These are phyloP conservation scores for Macrocystidia cucumis DNA, from an alignment of 1,284 basidiomycete genomes.

Conservation along the genomic window DNA sequence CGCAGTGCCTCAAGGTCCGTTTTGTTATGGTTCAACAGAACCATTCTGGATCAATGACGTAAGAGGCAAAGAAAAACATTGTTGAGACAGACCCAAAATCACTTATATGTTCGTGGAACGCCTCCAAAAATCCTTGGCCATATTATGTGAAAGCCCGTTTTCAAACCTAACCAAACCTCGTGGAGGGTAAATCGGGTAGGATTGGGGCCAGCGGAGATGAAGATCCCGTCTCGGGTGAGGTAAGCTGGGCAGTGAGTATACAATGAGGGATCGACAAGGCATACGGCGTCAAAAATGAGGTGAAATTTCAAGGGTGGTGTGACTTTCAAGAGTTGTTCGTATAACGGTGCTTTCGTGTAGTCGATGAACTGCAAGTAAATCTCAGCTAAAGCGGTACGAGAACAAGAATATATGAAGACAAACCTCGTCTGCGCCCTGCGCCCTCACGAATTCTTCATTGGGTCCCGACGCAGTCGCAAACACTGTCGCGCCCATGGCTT, in stretches of 20 bases:
- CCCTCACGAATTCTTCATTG: conserved; percentile 33
- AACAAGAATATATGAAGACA: conserved; percentile 16
- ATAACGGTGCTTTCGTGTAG: conserved; percentile 43
- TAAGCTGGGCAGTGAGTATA: conserved; percentile 34
- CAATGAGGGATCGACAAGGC: conserved; percentile 24
- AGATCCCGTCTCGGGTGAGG: conserved; percentile 36
- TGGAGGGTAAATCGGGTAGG: conserved; percentile 17
- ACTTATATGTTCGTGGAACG: conserved; percentile 35
- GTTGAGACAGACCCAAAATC: conserved; percentile 3
- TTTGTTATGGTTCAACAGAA: conserved; percentile 22
- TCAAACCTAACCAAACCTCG: conserved; percentile 21
- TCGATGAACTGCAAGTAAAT: conserved; percentile 39
- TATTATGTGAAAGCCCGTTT: conserved; percentile 17
- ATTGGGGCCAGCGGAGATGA: conserved; percentile 34
- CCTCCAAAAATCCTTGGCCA: conserved; percentile 41
- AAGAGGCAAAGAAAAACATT: neutral
- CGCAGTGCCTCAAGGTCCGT: conserved; percentile 27
- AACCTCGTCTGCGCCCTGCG: conserved; percentile 36
- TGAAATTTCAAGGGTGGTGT: conserved; percentile 31
- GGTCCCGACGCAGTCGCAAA: conserved; percentile 45
- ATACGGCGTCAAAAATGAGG: conserved; percentile 35
- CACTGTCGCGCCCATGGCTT: conserved; percentile 46
- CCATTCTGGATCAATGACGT: conserved; percentile 15
- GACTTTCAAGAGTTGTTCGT: conserved; percentile 29
- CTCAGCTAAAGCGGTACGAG: conserved; percentile 2